These are phyloP conservation scores for Acorus gramineus DNA, from an alignment of 106 monocot species.

Conservation along the genomic window DNA sequence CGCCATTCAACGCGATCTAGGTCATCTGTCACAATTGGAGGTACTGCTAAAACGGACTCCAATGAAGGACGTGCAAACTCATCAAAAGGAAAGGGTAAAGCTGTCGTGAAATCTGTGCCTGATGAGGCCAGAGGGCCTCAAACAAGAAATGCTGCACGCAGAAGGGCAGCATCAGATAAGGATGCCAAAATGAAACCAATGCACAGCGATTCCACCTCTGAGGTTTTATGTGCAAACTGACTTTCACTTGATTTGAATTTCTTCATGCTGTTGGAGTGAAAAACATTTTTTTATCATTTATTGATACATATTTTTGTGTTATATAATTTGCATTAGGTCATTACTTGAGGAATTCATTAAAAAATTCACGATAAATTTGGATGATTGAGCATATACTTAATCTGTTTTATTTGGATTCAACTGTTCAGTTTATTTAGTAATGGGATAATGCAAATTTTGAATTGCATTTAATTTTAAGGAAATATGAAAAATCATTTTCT, in stretches of 20 bases:
- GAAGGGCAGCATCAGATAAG: constrained; percentile 60
- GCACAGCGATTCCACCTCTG: constrained; percentile 53
- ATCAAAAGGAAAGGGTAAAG: constrained; percentile 92
- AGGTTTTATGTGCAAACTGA: constrained; percentile 30
- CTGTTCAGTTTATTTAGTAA: no score
- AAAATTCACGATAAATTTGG: no score
- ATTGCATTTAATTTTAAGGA: no score
- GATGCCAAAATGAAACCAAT: constrained; percentile 55
- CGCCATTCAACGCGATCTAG: constrained; percentile 71
- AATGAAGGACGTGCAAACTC: constrained; percentile 43
- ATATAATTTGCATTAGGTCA: no score
- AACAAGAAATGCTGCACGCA: constrained; percentile 76
- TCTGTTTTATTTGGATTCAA: no score
- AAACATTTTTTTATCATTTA: no score
- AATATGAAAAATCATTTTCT: no score
- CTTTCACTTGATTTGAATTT: neutral
- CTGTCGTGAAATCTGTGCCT: constrained; percentile 49
- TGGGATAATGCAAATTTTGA: no score
- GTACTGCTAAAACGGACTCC: constrained; percentile 41
- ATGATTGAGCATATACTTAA: no score
- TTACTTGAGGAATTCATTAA: no score
- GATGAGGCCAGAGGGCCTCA: constrained; percentile 71
- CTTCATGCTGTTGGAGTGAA: neutral
- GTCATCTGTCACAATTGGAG: constrained; percentile 49
- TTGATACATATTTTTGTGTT: no score